Evolutionary conservation across 2,329 filamentous ascomycete species (phyloP), one percentile per base, ranked within the genome.

Genomic region (Xylaria sp.): DNA sequence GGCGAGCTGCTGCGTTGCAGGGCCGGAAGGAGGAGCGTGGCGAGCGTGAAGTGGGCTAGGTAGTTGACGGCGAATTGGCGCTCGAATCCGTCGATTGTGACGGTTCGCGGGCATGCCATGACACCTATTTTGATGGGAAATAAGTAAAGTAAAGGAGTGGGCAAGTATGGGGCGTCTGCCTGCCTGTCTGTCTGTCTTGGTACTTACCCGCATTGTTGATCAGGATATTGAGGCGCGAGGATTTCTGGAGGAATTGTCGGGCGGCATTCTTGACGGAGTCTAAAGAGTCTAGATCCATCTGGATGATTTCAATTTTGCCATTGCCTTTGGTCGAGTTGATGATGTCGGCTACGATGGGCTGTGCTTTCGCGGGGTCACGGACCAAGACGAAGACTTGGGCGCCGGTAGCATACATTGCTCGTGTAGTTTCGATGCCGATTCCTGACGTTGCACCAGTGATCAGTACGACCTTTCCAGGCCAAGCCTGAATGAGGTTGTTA

Each of bases 1-100:
- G 79, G 73, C 0, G 78, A 80, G 4, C 78, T 71, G 13, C 77
- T 77, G 1, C 76, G 67, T 1, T 84, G 75, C 9, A 86, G 69
- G 0, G 79, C 71, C 0, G 78, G 73, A 50, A 81, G 81, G 42
- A 86, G 75, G 0, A 85, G 78, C 36, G 84, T 77, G 69, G 85
- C 82, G 15, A 86, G 78, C 0, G 85, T 77, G 75, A 86, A 87
- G 68, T 86, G 83, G 2, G 75, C 78, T 0, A 87, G 74, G 69
- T 87, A 81, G 69, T 86, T 85, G 2, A 79, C 82, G 31, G 78
- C 84, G 67, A 86, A 82, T 62, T 86, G 84, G 0, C 71, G 73
- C 65, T 87, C 85, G 66, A 80, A 80, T 9, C 82, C 83, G 64
- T 84, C 82, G 7, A 66, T 65, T 0, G 81, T 84, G 51, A 55